phyloP scores from a whole-genome alignment of 345 rosid species.

The Salix brachista region DNA sequence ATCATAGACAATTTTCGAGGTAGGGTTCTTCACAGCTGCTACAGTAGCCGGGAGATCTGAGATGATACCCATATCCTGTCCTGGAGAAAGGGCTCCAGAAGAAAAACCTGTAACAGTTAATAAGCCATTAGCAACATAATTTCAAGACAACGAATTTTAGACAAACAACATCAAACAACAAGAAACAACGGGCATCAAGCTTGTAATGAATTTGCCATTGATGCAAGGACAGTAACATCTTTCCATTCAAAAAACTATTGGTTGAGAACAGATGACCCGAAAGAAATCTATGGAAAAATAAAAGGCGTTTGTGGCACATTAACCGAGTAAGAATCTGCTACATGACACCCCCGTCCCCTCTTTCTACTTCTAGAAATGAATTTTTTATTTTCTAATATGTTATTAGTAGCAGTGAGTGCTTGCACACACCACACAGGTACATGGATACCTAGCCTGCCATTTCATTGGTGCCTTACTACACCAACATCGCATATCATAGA shows the following conservation, averaged over 20 bases:
- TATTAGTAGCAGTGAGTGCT: background rate
- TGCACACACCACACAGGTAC: background rate
- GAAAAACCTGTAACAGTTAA: slow-evolving; percentile 46
- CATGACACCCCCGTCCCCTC: background rate
- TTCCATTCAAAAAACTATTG: background rate
- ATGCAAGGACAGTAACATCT: background rate
- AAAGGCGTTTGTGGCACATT: background rate
- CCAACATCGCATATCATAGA: background rate
- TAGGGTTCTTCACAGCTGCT: slow-evolving; percentile 72
- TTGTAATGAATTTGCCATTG: background rate
- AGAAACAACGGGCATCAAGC: background rate
- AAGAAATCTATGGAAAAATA: no score
- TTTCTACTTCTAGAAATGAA: background rate
- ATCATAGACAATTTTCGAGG: slow-evolving; percentile 77
- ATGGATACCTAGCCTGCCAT: background rate
- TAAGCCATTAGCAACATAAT: slow-evolving; percentile 7
- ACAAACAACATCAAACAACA: background rate
- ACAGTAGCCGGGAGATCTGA: slow-evolving; percentile 55
- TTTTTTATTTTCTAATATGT: background rate
- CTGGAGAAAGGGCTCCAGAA: slow-evolving; percentile 39
- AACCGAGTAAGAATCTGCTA: background rate
- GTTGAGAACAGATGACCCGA: background rate
- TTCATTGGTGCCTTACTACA: background rate
- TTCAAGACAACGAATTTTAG: background rate
- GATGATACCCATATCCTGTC: slow-evolving; percentile 39